These are phyloP conservation scores for Monosporozyma solicola DNA, from an alignment of 805 yeast species.

Conservation along the genomic window DNA sequence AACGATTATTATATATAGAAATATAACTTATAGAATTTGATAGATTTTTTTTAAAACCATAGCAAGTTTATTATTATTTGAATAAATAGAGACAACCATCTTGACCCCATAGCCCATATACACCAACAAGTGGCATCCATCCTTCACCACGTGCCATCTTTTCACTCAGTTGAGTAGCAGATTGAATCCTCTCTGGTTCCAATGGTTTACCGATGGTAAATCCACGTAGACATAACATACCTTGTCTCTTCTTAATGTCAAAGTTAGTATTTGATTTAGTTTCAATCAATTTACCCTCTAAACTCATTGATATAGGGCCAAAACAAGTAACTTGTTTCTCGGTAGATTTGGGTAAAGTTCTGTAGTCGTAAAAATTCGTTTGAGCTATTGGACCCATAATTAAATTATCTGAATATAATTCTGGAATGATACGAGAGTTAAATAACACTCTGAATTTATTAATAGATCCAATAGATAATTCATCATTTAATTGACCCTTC, in stretches of 20 bases:
- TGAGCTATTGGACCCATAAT: slow-evolving; percentile 50
- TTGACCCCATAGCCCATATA: slow-evolving; percentile 52
- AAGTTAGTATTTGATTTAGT: slow-evolving; percentile 24
- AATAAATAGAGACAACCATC: slow-evolving; percentile 64
- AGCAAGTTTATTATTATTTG: slow-evolving; percentile 4
- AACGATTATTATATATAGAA: background rate
- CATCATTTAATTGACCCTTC: slow-evolving; percentile 10
- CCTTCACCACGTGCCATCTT: slow-evolving; percentile 38
- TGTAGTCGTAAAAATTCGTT: slow-evolving; percentile 54
- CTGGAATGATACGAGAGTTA: slow-evolving; percentile 45
- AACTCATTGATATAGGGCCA: slow-evolving; percentile 52
- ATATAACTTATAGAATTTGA: background rate
- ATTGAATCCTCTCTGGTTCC: slow-evolving; percentile 22
- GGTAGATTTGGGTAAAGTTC: slow-evolving; percentile 34
- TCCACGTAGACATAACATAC: slow-evolving; percentile 52
- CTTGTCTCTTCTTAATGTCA: slow-evolving; percentile 34
- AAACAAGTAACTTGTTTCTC: slow-evolving; percentile 30
- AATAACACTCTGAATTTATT: slow-evolving; percentile 38
- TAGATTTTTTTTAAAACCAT: background rate
- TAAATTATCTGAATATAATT: slow-evolving; percentile 32
- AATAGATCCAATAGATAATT: slow-evolving; percentile 20
- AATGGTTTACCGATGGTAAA: slow-evolving; percentile 52
- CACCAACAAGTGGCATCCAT: slow-evolving; percentile 43
- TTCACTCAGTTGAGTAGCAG: slow-evolving; percentile 27
- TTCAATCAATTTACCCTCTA: slow-evolving; percentile 48